Evolutionary conservation across 148 eudicot genomes (phyloP).

Genomic region (Chenopodium album): DNA sequence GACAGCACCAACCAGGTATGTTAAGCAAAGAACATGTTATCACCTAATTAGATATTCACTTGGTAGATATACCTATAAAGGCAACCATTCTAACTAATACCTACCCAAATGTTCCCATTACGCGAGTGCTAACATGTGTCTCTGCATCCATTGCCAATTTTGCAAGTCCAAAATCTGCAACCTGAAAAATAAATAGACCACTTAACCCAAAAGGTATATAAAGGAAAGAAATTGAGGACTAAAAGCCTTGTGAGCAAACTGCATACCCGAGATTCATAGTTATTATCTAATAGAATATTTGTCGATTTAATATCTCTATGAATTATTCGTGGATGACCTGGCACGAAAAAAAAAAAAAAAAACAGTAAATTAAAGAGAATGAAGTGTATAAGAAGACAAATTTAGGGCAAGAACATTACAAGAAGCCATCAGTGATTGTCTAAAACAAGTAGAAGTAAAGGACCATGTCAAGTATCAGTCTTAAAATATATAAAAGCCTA

Average conservation of each 20-base stretch:
- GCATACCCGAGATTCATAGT: conserved; percentile 69
- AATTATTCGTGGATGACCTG: conserved; percentile 70
- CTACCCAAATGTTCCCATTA: conserved; percentile 97
- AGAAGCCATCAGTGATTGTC: neutral
- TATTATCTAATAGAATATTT: conserved; percentile 65
- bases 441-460: neutral
- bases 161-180: conserved; percentile 96
- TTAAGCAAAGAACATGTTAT: neutral
- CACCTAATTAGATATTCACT: conserved; percentile 4
- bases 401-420: conserved; percentile 1
- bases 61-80: neutral
- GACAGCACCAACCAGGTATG: conserved; percentile 9
- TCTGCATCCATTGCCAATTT: conserved; percentile 65
- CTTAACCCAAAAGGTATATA: neutral
- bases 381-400: neutral
- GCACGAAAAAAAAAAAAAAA: conserved; percentile 5
- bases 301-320: conserved; percentile 78
- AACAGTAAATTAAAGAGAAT: neutral
- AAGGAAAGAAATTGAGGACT: neutral
- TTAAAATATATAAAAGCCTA: neutral
- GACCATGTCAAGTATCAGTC: neutral
- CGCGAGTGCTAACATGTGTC: conserved; percentile 87
- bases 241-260: neutral
- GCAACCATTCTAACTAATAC: conserved; percentile 5
- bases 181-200: conserved; percentile 40